phyloP scores from a whole-genome alignment of 2,329 filamentous ascomycete species.

The Aspergillus chevalieri region DNA sequence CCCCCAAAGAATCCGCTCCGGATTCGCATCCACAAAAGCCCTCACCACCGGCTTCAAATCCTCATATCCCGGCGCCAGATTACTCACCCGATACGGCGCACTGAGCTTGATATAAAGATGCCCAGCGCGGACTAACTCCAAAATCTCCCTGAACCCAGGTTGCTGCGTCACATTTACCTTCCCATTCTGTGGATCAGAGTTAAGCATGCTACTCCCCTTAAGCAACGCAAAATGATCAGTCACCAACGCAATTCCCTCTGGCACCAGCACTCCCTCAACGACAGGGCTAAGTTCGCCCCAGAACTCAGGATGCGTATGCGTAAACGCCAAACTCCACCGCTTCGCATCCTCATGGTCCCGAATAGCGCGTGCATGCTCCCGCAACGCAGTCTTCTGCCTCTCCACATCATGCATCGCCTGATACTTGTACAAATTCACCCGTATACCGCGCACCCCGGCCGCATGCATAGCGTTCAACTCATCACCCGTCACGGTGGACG shows the following conservation, averaged over 20 bases:
- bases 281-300: conserved; percentile 20
- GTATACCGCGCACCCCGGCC: conserved; percentile 28
- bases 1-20: conserved; percentile 29
- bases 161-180: conserved; percentile 19
- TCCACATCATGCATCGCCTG: conserved; percentile 33
- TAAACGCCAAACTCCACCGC: conserved; percentile 27
- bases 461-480: conserved; percentile 20
- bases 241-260: conserved; percentile 20
- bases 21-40: conserved; percentile 28
- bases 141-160: conserved; percentile 23
- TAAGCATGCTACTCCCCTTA: conserved; percentile 29
- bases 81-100: conserved; percentile 32
- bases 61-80: conserved; percentile 22
- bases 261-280: conserved; percentile 15
- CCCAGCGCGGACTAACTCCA: conserved; percentile 25
- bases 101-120: conserved; percentile 35
- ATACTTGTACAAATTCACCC: conserved; percentile 34
- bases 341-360: conserved; percentile 1
- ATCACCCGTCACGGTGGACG: conserved; percentile 13
- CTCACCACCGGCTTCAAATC: conserved; percentile 27
- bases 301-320: conserved; percentile 26
- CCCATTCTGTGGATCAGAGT: conserved; percentile 8
- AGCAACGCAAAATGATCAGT: conserved; percentile 36
- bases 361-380: conserved; percentile 21
- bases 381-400: conserved; percentile 26